Base-by-base conservation (phyloP, 257 asterid genomes). In the Solanum paucissectum region DNA sequence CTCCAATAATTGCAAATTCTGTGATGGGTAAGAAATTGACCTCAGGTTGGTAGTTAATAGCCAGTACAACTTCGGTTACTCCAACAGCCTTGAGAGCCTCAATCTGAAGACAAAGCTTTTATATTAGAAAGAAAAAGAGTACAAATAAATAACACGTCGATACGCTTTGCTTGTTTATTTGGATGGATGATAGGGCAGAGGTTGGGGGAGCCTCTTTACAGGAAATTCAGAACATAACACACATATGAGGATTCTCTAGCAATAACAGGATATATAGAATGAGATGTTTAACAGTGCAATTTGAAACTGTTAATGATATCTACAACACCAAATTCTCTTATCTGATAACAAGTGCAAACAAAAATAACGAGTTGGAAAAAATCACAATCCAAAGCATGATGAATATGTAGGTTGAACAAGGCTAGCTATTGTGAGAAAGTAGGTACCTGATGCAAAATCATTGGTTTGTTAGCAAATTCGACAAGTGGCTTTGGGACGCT, bases 21-120 rank as follows among this genome's bases (percentile, higher is more conserved):
- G 68, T 81, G 3, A 27, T 18, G 68, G 27, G 40, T 37, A 75
- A 52, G 32, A 36, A 83, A 60, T 64, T 87, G 87, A 95, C 98
- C 97, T 95, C 97, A 21, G 98, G 98, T 90, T 94, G 97, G 92
- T 95, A 95, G 89, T 92, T 95, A 90, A 95, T 95, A 75, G 98
- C 98, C 88, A 95, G 92, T 64, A 95, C 95, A 82, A 95, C 98
- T 91, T 95, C 97, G 68, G 94, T 94, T 87, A 95, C 98, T 88
- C 98, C 98, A 83, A 91, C 91, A 72, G 93, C 96, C 88, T 93
- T 94, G 86, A 95, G 95, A 64, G 98, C 98, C 89, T 94, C 98
- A 44, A 95, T 94, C 98, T 94, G 94, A 88, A 87, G 38, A 86
- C 32, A 64, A 81, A 46, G 27, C 68, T 81, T 16, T 44, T 7